A percentile compares a stretch with the other conserved stretches of the same genome.
Evolutionary conservation across 345 rosid genomes (phyloP).

Genomic region (Linum usitatissimum): DNA sequence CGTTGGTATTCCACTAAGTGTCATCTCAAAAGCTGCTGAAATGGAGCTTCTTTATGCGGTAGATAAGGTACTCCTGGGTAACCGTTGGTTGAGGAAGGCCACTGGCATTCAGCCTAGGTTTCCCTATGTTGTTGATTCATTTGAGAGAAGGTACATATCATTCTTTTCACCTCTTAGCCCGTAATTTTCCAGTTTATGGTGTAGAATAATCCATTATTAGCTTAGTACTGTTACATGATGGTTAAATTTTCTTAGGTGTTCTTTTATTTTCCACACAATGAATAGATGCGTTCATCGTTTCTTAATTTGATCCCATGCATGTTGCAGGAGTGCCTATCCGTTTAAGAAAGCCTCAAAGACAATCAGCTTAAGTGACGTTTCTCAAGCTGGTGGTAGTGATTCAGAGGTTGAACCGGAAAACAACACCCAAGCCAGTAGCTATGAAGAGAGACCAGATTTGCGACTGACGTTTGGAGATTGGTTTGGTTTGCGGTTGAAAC

Average conservation of each 20-base stretch:
- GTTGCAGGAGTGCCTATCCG: slow-evolving; percentile 64
- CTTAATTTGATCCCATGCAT: neutral
- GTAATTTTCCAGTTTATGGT: neutral
- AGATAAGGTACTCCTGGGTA: slow-evolving; percentile 71
- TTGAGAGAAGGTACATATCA: slow-evolving; percentile 62
- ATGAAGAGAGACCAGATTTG: slow-evolving; percentile 29
- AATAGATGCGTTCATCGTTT: neutral
- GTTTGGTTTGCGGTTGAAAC: slow-evolving; percentile 40
- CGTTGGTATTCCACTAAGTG: slow-evolving; percentile 72
- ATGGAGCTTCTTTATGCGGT: slow-evolving; percentile 73
- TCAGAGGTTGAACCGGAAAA: slow-evolving; percentile 30
- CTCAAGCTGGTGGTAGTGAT: slow-evolving; percentile 21
- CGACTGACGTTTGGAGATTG: slow-evolving; percentile 57
- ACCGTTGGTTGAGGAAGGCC: slow-evolving; percentile 87
- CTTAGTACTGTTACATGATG: neutral
- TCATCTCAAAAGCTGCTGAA: slow-evolving; percentile 93
- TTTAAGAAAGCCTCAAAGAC: slow-evolving; percentile 48
- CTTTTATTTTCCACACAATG: neutral
- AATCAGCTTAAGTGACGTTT: slow-evolving; percentile 25
- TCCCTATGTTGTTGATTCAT: slow-evolving; percentile 85
- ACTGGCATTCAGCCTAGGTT: slow-evolving; percentile 89
- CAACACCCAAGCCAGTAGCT: slow-evolving; percentile 15
- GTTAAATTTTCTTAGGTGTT: neutral
- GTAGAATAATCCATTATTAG: neutral
- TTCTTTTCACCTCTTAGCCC: neutral